Conservation (phyloP, 176 grass and related monocot species). For the Carex kokanica region DNA sequence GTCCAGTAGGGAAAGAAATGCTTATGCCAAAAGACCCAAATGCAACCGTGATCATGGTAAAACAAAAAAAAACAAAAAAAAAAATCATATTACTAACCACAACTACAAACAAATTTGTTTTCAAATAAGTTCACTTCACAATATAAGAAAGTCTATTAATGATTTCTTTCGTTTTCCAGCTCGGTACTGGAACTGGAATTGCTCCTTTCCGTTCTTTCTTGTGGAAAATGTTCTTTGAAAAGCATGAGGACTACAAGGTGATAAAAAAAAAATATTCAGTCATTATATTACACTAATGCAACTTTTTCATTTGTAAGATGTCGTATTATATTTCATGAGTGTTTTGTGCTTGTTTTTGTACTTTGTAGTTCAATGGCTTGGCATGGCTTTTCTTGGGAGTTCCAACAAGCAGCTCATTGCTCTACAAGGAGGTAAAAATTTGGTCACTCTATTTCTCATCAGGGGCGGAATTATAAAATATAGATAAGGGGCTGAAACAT, state of each 20-base stretch:
- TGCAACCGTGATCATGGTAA: conserved; percentile 81
- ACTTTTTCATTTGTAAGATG: neutral
- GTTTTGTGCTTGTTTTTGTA: conserved; percentile 19
- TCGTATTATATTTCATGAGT: neutral
- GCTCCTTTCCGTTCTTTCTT: conserved; percentile 83
- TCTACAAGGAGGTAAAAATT: conserved; percentile 65
- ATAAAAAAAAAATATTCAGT: neutral
- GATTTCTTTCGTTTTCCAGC: conserved; percentile 39
- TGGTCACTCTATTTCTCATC: neutral
- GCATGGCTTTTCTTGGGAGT: conserved; percentile 98
- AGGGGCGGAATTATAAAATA: no score
- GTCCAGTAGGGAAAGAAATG: conserved; percentile 97
- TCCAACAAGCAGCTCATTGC: conserved; percentile 71
- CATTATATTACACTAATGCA: neutral
- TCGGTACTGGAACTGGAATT: conserved; percentile 86
- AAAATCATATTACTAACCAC: neutral
- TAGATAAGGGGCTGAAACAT: no score
- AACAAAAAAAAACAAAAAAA: neutral
- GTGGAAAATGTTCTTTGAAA: conserved; percentile 99
- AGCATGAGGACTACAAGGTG: conserved; percentile 85
- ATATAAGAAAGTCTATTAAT: neutral
- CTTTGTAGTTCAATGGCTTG: conserved; percentile 80
- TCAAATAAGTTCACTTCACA: neutral
- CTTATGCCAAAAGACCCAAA: conserved; percentile 94
- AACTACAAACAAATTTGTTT: neutral